Evolutionary conservation across 352 stramenopile species (phyloP), one percentile per base, ranked within the genome.

Genomic region (Globisporangium paddicum): DNA sequence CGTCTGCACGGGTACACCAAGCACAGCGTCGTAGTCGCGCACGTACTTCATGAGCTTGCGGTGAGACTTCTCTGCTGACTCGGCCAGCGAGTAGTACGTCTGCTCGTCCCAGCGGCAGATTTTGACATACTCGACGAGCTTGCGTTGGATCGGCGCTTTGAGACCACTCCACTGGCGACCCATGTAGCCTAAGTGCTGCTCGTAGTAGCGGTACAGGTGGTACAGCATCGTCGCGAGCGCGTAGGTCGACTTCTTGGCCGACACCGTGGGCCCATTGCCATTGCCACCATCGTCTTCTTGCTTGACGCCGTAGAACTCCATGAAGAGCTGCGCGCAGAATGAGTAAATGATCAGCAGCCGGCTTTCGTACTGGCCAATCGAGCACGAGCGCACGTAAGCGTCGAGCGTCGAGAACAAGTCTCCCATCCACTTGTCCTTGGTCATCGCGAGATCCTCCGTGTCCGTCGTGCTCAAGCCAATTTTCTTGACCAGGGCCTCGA

Each of bases 71-170:
- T 99, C 94, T 0, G 94, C 95, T 6, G 96, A 98, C 56, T 99
- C 97, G 10, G 93, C 94, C 21, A 99, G 73, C 38, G 97, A 97
- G 79, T 99, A 99, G 69, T 99, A 99, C 25, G 96, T 99, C 71
- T 99, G 97, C 59, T 99, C 97, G 67, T 99, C 98, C 98, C 98
- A 99, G 52, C 97, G 97, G 32, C 87, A 95, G 32, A 99, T 91
- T 63, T 98, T 99, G 34, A 98, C 89, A 73, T 99, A 98, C 55
- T 99, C 96, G 67, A 98, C 91, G 5, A 99, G 65, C 66, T 98
- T 95, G 32, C 95, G 96, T 76, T 99, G 95, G 60, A 99, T 98
- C 18, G 95, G 96, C 3, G 76, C 78, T 55, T 96, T 93, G 0
- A 98, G 64, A n/a, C 79, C 79, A 37, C 82, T 80, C 85, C 76